Evolutionary conservation across 179 eudicot species (phyloP), one percentile per base, ranked within the genome.

Genomic region (Camellia oleifera): DNA sequence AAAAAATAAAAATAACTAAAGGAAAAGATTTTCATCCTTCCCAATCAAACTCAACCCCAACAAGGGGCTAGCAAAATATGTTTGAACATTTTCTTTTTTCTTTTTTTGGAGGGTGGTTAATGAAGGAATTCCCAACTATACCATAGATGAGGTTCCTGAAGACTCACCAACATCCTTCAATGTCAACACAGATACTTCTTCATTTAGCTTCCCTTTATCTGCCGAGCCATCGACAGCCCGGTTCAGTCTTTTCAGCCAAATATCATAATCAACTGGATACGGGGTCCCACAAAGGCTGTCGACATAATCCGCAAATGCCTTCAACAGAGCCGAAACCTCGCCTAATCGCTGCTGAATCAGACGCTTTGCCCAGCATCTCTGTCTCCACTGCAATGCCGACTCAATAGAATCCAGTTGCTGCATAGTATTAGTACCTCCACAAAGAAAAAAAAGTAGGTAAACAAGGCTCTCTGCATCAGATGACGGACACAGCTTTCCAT

Each of bases 231-330:
- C 92, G 6, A 91, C 90, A 10, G 87, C 88, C 77, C 80, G 83
- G 69, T 84, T 91, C 77, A 94, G 80, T 78, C 97, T 84, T 85
- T 86, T 90, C 32, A 93, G 74, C 98, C 98, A 94, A 46, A 90
- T 87, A 78, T 91, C 97, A 18, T 89, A 91, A 80, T 94, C 97
- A n/a, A 94, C 89, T 0, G 91, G 92, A 58, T 93, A 94, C 0
- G 98, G 92, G 15, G 98, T 94, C 77, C 98, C 97, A 82, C 94
- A 90, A 4, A 94, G 87, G 58, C 90, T 88, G 84, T 92, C 98
- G 1, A 93, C 91, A 56, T 94, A 94, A 83, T 93, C 98, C 42
- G 94, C 92, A 78, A 93, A 93, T n/a, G 98, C 98, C 87, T 94
- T 94, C 73, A 94, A 80, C 46, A 93, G 79, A 14, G 98, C 86